These are phyloP conservation scores for Ceratopteris richardii DNA, from an alignment of 75 land plant species.

Conservation along the genomic window DNA sequence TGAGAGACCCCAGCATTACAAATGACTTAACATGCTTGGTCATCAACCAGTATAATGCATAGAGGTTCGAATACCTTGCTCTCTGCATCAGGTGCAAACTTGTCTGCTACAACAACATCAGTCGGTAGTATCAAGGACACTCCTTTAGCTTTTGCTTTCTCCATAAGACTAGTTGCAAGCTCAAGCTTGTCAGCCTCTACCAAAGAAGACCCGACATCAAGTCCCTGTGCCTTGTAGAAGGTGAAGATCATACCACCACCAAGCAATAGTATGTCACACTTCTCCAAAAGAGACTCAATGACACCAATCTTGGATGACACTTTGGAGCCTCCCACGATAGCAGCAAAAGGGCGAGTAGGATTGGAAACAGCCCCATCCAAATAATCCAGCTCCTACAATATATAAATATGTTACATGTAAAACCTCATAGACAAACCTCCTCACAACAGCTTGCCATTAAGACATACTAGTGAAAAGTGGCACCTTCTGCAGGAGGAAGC, in stretches of 20 bases:
- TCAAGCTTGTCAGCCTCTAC: constrained; percentile 86
- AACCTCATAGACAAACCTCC: too few species aligned
- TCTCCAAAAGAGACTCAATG: constrained; percentile 69
- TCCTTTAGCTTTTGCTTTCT: constrained; percentile 65
- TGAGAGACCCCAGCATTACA: too few species aligned
- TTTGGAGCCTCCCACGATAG: constrained; percentile 95
- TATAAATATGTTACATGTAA: too few species aligned
- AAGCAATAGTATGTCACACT: constrained; percentile 60
- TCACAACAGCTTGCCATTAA: too few species aligned
- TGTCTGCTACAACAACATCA: constrained; percentile 70
- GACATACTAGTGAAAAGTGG: too few species aligned
- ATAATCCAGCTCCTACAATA: constrained; percentile 65
- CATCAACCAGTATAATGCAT: too few species aligned
- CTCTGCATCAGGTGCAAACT: constrained; percentile 78
- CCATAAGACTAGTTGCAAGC: constrained; percentile 52
- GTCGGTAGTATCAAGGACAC: constrained; percentile 63
- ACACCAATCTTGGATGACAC: constrained; percentile 86
- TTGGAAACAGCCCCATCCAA: constrained; percentile 71
- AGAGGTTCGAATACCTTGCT: constrained; percentile 39
- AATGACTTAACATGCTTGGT: too few species aligned
- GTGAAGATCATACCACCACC: constrained; percentile 96
- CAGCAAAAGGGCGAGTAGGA: constrained; percentile 87
- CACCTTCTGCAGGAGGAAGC: constrained; percentile 52
- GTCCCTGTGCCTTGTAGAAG: constrained; percentile 83
- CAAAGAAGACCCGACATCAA: constrained; percentile 66